Base-by-base conservation (phyloP, 768 basidiomycete species). In the Russula brevipes region DNA sequence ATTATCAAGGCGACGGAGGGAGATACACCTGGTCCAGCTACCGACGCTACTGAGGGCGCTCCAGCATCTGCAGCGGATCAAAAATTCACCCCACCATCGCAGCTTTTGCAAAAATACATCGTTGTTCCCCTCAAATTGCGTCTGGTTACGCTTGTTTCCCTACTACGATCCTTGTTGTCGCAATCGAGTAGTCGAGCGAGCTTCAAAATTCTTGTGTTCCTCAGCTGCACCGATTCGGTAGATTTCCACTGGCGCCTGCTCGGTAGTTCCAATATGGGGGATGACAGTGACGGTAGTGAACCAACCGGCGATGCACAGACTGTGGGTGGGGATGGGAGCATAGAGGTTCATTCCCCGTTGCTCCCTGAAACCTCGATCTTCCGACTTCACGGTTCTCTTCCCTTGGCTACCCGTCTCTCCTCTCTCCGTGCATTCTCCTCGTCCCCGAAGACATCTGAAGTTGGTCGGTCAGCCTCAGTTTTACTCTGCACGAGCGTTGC, bases 211-310 rank as follows among this genome's bases (percentile, higher is more conserved):
- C 93, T 99, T 52, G 93, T 99, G 5, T 99, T 99, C 75, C 77
- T 99, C 64, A 96, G 91, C 68, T 98, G 94, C 70, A 98, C 94
- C 5, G 96, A 98, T 74, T 95, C 97, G 3, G 97, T 99, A 17
- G 96, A 99, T 73, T 98, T 93, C 70, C 94, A 96, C 71, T 98
- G 93, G 92, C 83, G 81, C 54, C 77, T 98, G 24, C 75, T 98
- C 1, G 88, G 87, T 0, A 53, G 24, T 2, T 59, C 69, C 1
- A 57, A 64, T 24, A 50, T 54, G 31, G 67, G 59, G 14, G 19
- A 42, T 4, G 66, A 41, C 8, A 39, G 54, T 5, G 66, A 64
- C 10, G 57, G 58, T 6, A 65, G 66, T 1, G 72, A 72, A 30
- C 14, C 64, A 36, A 70, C 71, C n/a, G 67, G 70, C 35, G 70